Conservation (phyloP, 2,329 filamentous ascomycete genomes). For the Aspergillus melleus region DNA sequence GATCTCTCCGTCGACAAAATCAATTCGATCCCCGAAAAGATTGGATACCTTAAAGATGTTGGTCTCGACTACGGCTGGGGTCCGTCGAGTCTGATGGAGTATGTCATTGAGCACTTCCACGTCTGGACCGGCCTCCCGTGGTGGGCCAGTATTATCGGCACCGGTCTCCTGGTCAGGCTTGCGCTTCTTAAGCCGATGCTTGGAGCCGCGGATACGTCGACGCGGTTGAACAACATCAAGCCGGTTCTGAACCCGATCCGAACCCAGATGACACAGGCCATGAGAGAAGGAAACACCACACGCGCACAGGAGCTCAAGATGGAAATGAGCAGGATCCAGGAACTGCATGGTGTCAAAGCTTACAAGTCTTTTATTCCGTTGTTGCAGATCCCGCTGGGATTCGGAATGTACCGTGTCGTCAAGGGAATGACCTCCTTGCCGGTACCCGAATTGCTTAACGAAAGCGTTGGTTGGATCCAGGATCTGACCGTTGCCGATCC, state of each 20-base stretch:
- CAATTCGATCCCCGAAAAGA: constrained; percentile 66
- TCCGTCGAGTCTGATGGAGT: constrained; percentile 71
- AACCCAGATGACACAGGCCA: constrained; percentile 52
- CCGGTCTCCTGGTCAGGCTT: constrained; percentile 65
- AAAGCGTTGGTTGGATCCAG: constrained; percentile 73
- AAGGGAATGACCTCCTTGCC: constrained; percentile 74
- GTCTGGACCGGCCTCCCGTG: constrained; percentile 74
- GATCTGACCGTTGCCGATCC: constrained; percentile 79
- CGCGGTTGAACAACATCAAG: constrained; percentile 62
- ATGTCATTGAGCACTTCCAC: constrained; percentile 78
- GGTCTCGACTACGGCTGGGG: constrained; percentile 89
- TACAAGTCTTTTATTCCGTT: constrained; percentile 57
- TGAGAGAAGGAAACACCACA: constrained; percentile 47
- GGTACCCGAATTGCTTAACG: constrained; percentile 73
- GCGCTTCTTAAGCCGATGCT: constrained; percentile 67
- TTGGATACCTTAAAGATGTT: constrained; percentile 79
- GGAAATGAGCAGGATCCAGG: constrained; percentile 55
- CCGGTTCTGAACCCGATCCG: constrained; percentile 58
- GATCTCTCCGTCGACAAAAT: constrained; percentile 28
- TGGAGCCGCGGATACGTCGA: constrained; percentile 60
- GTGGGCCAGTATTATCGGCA: constrained; percentile 71
- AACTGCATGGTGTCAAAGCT: constrained; percentile 55
- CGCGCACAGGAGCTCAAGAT: constrained; percentile 48
- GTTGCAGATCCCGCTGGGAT: constrained; percentile 69
- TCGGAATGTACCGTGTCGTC: constrained; percentile 76